Conservation (phyloP, 345 rosid genomes). For the Citrus unshiu region DNA sequence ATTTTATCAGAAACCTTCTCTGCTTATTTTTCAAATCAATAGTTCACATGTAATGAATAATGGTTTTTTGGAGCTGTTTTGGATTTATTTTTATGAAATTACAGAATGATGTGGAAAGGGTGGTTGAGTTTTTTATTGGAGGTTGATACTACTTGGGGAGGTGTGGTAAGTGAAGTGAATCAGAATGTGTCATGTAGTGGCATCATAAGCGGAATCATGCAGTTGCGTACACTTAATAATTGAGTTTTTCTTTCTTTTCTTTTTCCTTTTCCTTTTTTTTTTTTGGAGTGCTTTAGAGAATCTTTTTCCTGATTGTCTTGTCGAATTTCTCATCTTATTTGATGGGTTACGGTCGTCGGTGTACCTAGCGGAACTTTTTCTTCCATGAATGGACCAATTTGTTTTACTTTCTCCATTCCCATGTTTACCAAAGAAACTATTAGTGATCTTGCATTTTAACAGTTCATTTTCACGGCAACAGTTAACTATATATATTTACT, state of each 20-base stretch:
- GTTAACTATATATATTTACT: background rate
- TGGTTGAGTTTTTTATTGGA: background rate
- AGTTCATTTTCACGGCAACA: background rate
- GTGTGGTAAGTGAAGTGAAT: constrained; percentile 11
- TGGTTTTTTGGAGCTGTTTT: background rate
- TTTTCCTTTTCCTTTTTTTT: too few relatives aligned
- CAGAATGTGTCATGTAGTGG: constrained; percentile 7
- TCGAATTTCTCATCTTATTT: background rate
- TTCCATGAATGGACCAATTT: constrained; percentile 5
- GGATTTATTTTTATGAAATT: background rate
- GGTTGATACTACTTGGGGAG: background rate
- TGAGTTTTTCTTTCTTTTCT: background rate
- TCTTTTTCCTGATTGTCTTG: constrained; percentile 7
- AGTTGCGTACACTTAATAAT: constrained; percentile 12
- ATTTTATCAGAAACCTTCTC: background rate
- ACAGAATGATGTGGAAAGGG: constrained; percentile 2
- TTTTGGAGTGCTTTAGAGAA: constrained; percentile 7
- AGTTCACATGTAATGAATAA: background rate
- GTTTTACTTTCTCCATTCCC: background rate
- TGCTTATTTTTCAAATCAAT: background rate
- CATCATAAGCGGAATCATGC: constrained; percentile 20
- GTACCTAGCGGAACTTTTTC: constrained; percentile 13
- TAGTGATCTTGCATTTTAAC: background rate
- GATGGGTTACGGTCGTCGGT: background rate
- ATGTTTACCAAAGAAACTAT: background rate